Evolutionary conservation across 192 early-diverging fungal species (phyloP).

Genomic region (Podila epicladia): DNA sequence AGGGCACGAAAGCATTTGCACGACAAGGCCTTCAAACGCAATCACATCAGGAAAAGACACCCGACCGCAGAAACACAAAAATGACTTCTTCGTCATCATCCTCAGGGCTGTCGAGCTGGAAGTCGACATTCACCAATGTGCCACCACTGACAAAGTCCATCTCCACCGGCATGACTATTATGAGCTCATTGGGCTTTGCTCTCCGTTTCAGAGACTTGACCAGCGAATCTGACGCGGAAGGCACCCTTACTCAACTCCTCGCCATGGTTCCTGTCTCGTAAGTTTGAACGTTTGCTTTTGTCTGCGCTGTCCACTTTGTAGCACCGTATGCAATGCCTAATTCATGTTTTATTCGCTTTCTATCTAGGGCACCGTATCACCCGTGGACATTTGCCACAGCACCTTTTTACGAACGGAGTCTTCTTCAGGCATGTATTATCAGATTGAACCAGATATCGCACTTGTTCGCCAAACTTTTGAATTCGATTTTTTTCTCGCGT

Average conservation of each 20-base stretch:
- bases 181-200: constrained; percentile 26
- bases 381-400: constrained; percentile 50
- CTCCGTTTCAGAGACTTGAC: constrained; percentile 23
- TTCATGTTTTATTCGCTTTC: not conserved
- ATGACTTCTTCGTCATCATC: constrained; percentile 7
- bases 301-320: not conserved
- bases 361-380: constrained; percentile 28
- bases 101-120: constrained; percentile 23
- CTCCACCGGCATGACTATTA: constrained; percentile 43
- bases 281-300: not conserved
- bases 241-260: constrained; percentile 8
- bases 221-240: constrained; percentile 15
- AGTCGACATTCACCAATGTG: constrained; percentile 50
- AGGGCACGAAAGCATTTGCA: too few relatives aligned
- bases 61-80: not conserved
- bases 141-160: constrained; percentile 57
- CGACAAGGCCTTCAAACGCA: too few relatives aligned
- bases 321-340: not conserved
- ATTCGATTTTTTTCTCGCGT: too few relatives aligned
- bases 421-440: constrained; percentile 21
- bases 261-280: constrained; percentile 36
- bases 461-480: too few relatives aligned
- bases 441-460: too few relatives aligned
- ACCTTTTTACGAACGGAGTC: constrained; percentile 36
- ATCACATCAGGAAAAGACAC: too few relatives aligned